Conservation (phyloP, 1,284 basidiomycete species). For the Somion occarium region DNA sequence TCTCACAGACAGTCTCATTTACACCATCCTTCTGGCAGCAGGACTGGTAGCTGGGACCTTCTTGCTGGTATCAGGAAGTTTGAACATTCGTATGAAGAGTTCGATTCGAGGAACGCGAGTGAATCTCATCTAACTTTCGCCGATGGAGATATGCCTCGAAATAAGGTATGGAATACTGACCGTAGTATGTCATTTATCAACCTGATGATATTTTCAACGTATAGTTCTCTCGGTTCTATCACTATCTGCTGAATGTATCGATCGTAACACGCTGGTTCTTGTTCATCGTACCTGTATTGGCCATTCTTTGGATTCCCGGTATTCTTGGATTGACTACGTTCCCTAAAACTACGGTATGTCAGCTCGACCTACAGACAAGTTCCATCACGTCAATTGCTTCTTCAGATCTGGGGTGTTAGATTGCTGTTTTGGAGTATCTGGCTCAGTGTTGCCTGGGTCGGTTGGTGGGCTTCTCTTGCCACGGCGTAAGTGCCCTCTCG, state of each 20-base stretch:
- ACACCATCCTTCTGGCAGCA: slow-evolving; percentile 10
- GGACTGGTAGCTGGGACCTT: slow-evolving; percentile 46
- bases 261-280: slow-evolving; percentile 79
- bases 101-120: slow-evolving; percentile 51
- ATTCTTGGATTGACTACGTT: slow-evolving; percentile 67
- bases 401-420: slow-evolving; percentile 53
- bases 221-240: slow-evolving; percentile 59
- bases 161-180: slow-evolving; percentile 33
- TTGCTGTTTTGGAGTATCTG: slow-evolving; percentile 88
- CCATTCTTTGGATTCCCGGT: slow-evolving; percentile 71
- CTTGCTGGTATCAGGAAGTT: slow-evolving; percentile 48
- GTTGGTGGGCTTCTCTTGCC: slow-evolving; percentile 83
- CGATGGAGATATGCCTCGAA: slow-evolving; percentile 59
- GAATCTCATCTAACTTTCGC: slow-evolving; percentile 53
- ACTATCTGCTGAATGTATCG: slow-evolving; percentile 73
- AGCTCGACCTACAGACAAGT: background rate
- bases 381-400: background rate
- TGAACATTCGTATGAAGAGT: slow-evolving; percentile 55
- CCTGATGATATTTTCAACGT: too few relatives aligned
- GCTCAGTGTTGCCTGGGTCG: slow-evolving; percentile 74
- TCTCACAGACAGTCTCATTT: slow-evolving; percentile 7
- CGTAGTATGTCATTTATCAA: background rate
- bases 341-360: slow-evolving; percentile 47
- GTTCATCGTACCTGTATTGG: slow-evolving; percentile 73
- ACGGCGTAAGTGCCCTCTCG: slow-evolving; percentile 45